Base-by-base conservation (phyloP, 139 green algal genomes). In the Pseudopediastrum boryanum region DNA sequence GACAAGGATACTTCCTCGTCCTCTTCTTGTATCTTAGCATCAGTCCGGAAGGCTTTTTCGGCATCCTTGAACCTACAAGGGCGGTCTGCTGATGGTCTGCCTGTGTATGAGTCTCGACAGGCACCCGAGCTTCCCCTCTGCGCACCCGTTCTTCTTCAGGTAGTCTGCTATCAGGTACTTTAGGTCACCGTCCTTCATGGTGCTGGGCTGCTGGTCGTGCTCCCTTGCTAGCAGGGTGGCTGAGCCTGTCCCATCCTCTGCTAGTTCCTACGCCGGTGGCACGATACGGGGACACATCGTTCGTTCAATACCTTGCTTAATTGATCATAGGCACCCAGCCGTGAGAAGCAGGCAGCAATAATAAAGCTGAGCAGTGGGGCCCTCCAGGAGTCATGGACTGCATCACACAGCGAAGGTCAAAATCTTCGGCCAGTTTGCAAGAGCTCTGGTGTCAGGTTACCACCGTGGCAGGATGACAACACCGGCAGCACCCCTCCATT, bases 131-230 rank as follows among this genome's bases (percentile, higher is more conserved):
- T 29, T 35, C 19, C 56, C 23, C 23, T 19, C 56, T 35, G 21
- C 86, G 38, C 73, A 90, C 89, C 85, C 85, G 70, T 85, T 68
- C 76, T 89, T 90, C 21, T 85, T 73, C 13, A 91, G 78, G 63
- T 89, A 93, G 33, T 88, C 64, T 4, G 90, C 23, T 25, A 93
- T 77, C 12, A 93, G 67, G 16, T 58, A 71, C 54, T 93, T 84
- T 21, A 90, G 61, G 16, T 87, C 86, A 25, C 46, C 50, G 31
- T 87, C 75, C n/a, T 70, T 74, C 59, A 85, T 81, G 2, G 8
- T 27, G 58, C 41, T 29, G 13, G 10, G 13, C 29, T 69, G 61
- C 61, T 66, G 16, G 10, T 65, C 29, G 19, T 36, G 21, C 56
- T 65, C 31, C 58, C 58, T 31, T 66, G 58, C 58, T 13, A 29